Conservation (phyloP, 2,329 filamentous ascomycete genomes). For the Fusarium oxysporum region DNA sequence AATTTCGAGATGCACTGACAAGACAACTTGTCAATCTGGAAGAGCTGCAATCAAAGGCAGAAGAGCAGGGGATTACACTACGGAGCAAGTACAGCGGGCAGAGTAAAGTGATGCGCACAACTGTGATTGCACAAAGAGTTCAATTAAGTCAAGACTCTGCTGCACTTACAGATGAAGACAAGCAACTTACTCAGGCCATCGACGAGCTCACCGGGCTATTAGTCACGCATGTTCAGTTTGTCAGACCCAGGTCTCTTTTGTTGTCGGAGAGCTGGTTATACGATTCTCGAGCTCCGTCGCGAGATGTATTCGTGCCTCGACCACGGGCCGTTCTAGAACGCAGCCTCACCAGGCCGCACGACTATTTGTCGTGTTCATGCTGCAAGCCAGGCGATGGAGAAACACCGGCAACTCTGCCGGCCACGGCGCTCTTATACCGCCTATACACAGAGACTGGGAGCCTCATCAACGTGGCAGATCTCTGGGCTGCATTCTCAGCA, state of each 20-base stretch:
- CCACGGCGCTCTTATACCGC: conserved; percentile 80
- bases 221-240: conserved; percentile 39
- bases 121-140: conserved; percentile 83
- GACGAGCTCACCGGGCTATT: conserved; percentile 57
- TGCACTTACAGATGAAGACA: conserved; percentile 76
- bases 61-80: conserved; percentile 62
- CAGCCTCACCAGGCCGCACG: conserved; percentile 77
- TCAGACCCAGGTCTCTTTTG: conserved; percentile 58
- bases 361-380: conserved; percentile 81
- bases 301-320: conserved; percentile 79
- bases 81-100: conserved; percentile 81
- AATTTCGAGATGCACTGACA: conserved; percentile 51
- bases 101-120: conserved; percentile 77
- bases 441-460: conserved; percentile 82
- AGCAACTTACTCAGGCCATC: conserved; percentile 74
- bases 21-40: conserved; percentile 60
- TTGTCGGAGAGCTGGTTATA: conserved; percentile 82
- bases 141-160: conserved; percentile 82
- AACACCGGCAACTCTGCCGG: conserved; percentile 71
- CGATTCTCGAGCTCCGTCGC: conserved; percentile 75
- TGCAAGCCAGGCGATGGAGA: conserved; percentile 64
- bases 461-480: conserved; percentile 81
- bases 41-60: conserved; percentile 58
- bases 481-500: conserved; percentile 81
- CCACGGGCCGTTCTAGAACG: conserved; percentile 78